phyloP scores from a whole-genome alignment of 306 rosid genomes.

The Vigna unguiculata region DNA sequence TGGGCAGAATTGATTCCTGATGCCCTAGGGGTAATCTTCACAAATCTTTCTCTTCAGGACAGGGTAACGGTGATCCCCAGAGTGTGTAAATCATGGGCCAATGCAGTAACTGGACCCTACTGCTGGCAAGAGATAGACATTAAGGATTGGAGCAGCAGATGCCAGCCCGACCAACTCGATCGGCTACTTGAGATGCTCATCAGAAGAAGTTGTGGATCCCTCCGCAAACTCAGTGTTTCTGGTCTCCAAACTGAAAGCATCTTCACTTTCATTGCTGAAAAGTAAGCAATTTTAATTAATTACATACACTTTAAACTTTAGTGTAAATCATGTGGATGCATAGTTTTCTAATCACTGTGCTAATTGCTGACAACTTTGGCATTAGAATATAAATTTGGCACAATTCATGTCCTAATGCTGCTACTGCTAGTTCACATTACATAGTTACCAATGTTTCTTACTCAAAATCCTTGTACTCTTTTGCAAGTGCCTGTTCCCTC shows the following conservation, averaged over 20 bases:
- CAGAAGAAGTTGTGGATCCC: conserved; percentile 77
- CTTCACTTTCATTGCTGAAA: conserved; percentile 84
- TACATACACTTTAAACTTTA: conserved; percentile 1
- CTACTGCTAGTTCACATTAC: conserved; percentile 5
- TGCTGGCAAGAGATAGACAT: conserved; percentile 99
- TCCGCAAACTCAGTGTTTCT: conserved; percentile 80
- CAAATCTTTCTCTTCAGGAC: conserved; percentile 76
- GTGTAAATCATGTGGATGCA: neutral
- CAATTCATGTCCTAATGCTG: neutral
- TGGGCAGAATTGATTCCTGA: conserved; percentile 99
- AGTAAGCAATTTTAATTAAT: conserved; percentile 65
- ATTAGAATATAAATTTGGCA: conserved; percentile 2
- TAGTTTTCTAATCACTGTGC: conserved; percentile 20
- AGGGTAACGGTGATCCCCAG: conserved; percentile 80
- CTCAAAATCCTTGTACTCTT: conserved; percentile 47
- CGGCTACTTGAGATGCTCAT: conserved; percentile 78
- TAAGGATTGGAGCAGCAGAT: conserved; percentile 82
- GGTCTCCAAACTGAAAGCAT: conserved; percentile 63
- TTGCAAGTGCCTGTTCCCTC: conserved; percentile 88
- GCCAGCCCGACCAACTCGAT: conserved; percentile 68
- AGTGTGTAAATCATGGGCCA: conserved; percentile 93
- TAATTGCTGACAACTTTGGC: conserved; percentile 1
- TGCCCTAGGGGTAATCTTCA: conserved; percentile 86
- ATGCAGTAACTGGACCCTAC: conserved; percentile 80
- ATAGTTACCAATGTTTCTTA: conserved; percentile 40